Evolutionary conservation across 441 rosid genomes (phyloP), one percentile per base, ranked within the genome.

Genomic region (Aquilaria agallochum): DNA sequence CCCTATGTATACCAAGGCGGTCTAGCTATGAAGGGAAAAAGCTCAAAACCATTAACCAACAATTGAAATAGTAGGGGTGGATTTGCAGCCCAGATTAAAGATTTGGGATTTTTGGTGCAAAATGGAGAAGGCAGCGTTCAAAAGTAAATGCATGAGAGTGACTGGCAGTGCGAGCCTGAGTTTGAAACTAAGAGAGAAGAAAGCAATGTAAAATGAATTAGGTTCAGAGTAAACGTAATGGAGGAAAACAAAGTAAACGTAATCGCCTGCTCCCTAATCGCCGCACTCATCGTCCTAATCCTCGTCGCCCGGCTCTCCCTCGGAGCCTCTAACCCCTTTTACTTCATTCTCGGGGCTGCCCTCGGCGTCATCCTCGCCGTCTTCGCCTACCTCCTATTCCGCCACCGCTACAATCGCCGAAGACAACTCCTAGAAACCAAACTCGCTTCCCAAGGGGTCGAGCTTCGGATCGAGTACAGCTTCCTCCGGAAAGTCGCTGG

Each of bases 401-500:
- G 87, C 9, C 50, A 50, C 36, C 84, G 74, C 33, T 81, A 85
- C 80, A 74, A 80, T 49, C 69, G 51, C 42, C 68, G 83, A 46
- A 72, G 86, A 11, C 74, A 56, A 50, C 36, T 81, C 31, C 57
- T 92, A 27, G 88, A 72, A 48, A 77, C 74, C 0, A 76, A 68
- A 36, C 47, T 79, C 53, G 75, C 46, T 13, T 73, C 91, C 0
- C 90, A 86, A 77, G 89, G 91, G 9, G 64, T 65, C 50, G 98
- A 87, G 85, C 88, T 89, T 12, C 77, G 87, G 50, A 76, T 84
- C 11, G 95, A 92, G 66, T 92, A 87, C 68, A 92, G 93, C 63
- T 89, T 92, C 58, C 73, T 89, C 2, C 61, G 96, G 55, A 87
- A 86, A 78, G 93, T 92, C 30, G 95, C 96, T 0, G 93, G 92